phyloP scores from a whole-genome alignment of 208 protist species.

The Trypanosoma platydactyli region DNA sequence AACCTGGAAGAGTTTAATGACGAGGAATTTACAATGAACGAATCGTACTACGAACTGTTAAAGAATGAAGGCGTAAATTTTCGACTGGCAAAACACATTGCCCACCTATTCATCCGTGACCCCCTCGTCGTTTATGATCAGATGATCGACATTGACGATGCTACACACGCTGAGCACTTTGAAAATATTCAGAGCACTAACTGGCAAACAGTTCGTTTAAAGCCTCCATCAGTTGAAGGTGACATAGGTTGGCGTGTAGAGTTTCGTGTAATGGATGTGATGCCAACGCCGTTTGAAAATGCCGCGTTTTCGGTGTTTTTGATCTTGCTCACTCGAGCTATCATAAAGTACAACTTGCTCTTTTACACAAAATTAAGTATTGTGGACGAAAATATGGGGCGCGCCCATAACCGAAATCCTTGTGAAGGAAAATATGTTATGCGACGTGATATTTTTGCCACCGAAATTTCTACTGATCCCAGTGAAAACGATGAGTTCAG shows the following conservation, averaged over 20 bases:
- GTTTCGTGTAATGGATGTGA: conserved; percentile 96
- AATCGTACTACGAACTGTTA: conserved; percentile 71
- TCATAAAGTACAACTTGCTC: conserved; percentile 94
- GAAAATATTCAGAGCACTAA: conserved; percentile 99
- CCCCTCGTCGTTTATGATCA: conserved; percentile 96
- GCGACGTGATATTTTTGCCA: conserved; percentile 89
- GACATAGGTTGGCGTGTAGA: conserved; percentile 97
- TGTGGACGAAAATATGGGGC: conserved; percentile 97
- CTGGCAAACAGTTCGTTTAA: conserved; percentile 98
- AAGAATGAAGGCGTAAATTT: conserved; percentile 90
- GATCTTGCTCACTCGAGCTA: conserved; percentile 93
- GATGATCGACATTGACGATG: conserved; percentile 95
- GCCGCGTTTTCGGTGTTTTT: conserved; percentile 97
- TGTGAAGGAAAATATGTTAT: conserved; percentile 93
- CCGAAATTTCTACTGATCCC: conserved; percentile 39
- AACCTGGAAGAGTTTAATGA: conserved; percentile 91
- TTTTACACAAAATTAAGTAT: conserved; percentile 97
- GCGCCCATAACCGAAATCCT: conserved; percentile 91
- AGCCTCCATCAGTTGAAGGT: conserved; percentile 80
- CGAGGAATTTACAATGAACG: conserved; percentile 83
- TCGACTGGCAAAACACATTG: conserved; percentile 94
- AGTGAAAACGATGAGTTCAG: conserved; percentile 82
- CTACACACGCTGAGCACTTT: conserved; percentile 95
- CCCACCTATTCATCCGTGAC: conserved; percentile 98
- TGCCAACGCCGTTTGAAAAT: conserved; percentile 99